Percentiles rank a stretch among this genome's conserved stretches.
phyloP scores from a whole-genome alignment of 2,329 filamentous ascomycete species.

The Talaromyces marneffei region DNA sequence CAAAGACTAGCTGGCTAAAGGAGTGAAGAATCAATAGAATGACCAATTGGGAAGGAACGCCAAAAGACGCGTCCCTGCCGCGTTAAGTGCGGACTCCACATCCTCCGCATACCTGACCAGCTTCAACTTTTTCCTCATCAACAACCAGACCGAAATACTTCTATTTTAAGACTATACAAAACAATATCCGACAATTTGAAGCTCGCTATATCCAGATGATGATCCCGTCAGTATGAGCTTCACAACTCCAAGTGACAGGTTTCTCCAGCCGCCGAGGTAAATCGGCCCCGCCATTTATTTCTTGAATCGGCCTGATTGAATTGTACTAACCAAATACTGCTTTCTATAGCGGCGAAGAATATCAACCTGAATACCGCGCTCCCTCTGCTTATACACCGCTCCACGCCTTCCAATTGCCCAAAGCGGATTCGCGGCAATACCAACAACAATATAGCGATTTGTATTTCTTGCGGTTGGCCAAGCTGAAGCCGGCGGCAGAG shows the following conservation, averaged over 20 bases:
- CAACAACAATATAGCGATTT: conserved; percentile 95
- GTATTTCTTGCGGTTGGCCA: conserved; percentile 87
- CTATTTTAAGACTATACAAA: neutral
- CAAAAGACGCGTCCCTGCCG: conserved; percentile 20
- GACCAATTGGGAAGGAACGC: conserved; percentile 10
- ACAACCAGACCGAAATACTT: neutral
- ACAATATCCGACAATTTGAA: neutral
- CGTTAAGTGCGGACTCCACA: conserved; percentile 14
- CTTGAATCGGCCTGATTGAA: neutral
- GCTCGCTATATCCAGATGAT: neutral
- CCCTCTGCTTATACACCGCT: conserved; percentile 66
- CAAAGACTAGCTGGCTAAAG: neutral
- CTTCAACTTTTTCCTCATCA: neutral
- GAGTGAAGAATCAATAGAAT: neutral
- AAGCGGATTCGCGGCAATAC: conserved; percentile 61
- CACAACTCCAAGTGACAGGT: conserved; percentile 5
- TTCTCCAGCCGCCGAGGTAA: conserved; percentile 14
- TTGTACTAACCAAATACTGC: neutral
- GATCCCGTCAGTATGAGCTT: conserved; percentile 13
- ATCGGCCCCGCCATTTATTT: neutral
- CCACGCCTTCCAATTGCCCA: conserved; percentile 66
- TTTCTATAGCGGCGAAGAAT: conserved; percentile 19
- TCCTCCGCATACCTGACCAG: neutral
- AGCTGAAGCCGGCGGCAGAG: conserved; percentile 79
- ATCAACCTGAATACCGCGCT: conserved; percentile 47